These are phyloP conservation scores for Cyamopsis tetragonoloba DNA, from an alignment of 306 rosid species.

Conservation along the genomic window DNA sequence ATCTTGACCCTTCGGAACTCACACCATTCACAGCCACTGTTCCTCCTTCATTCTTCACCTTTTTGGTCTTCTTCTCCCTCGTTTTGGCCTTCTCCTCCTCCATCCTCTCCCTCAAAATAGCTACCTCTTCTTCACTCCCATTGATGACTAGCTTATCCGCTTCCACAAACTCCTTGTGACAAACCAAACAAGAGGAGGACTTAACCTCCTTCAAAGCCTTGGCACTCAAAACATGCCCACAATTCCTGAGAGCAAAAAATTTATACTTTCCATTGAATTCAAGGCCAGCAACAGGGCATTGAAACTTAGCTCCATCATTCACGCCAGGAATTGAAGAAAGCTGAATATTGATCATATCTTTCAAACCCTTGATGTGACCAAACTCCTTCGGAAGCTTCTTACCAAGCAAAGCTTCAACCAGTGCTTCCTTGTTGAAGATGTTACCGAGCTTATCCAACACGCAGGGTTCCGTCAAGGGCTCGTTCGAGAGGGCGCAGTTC, in stretches of 20 bases:
- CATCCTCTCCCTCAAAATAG: slow-evolving; percentile 70
- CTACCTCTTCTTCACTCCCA: slow-evolving; percentile 86
- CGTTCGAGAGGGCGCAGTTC: slow-evolving; percentile 76
- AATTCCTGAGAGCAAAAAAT: slow-evolving; percentile 65
- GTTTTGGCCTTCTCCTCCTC: slow-evolving; percentile 59
- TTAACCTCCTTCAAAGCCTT: slow-evolving; percentile 88
- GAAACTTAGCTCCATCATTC: slow-evolving; percentile 46
- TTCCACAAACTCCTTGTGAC: slow-evolving; percentile 55
- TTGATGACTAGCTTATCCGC: slow-evolving; percentile 72
- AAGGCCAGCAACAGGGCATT: slow-evolving; percentile 78
- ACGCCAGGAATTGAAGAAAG: slow-evolving; percentile 45
- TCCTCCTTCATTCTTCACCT: slow-evolving; percentile 54
- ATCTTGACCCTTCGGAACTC: slow-evolving; percentile 38
- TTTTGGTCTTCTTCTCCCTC: slow-evolving; percentile 66
- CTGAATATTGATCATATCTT: slow-evolving; percentile 68
- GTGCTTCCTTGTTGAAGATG: slow-evolving; percentile 73
- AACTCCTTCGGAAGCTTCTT: slow-evolving; percentile 92
- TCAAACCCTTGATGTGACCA: slow-evolving; percentile 79
- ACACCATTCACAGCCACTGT: slow-evolving; percentile 21
- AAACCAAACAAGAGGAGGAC: slow-evolving; percentile 65
- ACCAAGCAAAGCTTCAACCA: slow-evolving; percentile 74
- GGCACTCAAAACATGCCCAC: slow-evolving; percentile 91
- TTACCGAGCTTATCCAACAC: slow-evolving; percentile 82
- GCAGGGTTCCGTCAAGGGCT: slow-evolving; percentile 82
- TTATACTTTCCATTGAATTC: slow-evolving; percentile 83